Base-by-base conservation (phyloP, 257 asterid species). In the Salvia rosmarinus region DNA sequence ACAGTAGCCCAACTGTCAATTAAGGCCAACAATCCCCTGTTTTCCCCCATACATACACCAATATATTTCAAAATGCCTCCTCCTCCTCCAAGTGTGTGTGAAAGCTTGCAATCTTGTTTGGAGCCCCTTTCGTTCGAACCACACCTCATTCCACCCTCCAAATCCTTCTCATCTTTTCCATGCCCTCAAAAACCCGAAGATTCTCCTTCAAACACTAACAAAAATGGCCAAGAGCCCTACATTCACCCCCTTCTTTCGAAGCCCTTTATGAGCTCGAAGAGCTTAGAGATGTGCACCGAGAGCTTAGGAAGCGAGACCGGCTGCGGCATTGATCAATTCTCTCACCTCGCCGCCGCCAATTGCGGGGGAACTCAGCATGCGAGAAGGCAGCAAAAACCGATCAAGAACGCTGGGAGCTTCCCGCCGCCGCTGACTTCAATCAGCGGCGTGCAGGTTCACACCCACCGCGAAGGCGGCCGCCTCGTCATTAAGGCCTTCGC, bases 281-380 rank as follows among this genome's bases (percentile, higher is more conserved):
- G 94, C 78, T 78, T 93, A 34, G 95, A 89, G 76, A 82, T 93
- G 94, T 90, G 98, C 84, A 93, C 98, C 0, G 98, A 93, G 73
- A 78, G 90, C 80, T 75, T 93, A 50, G 95, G 97, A 9, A 73
- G 84, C 25, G 99, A 94, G 73, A 87, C 90, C 0, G 97, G 98
- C 2, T 79, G 82, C 78, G 58, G 70, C 82, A 77, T 81, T 51
- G 81, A 71, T 14, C 61, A 5, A 7, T 19, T 47, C 54, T 6
- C 21, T 6, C 8, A 0, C 21, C 47, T 42, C 47, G 47, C n/a
- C 47, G 14, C n/a, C 5, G 50, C 2, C 3, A 34, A 4, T 0
- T n/a, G 34, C 14, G 34, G 60, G 9, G 60, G 35, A 23, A 5
- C 0, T 10, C 19, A 57, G n/a, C 62, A 47, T 11, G 47, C 80